phyloP scores from a whole-genome alignment of 2,329 filamentous ascomycete genomes.

The Ascochyta viciae-villosae region DNA sequence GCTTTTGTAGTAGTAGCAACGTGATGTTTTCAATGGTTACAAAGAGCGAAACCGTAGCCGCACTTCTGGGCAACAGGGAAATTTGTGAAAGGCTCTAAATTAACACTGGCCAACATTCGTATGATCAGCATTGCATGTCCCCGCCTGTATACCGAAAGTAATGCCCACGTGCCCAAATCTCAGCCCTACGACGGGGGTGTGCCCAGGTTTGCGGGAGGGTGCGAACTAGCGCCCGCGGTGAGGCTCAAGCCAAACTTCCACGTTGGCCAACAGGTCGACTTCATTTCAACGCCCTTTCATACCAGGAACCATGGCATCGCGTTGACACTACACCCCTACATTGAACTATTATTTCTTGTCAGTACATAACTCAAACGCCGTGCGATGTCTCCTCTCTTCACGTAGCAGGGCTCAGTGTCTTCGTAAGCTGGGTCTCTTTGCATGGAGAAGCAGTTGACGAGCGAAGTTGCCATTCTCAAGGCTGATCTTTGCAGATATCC shows the following conservation, averaged over 20 bases:
- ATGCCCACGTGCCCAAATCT: constrained; percentile 11
- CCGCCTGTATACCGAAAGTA: not conserved
- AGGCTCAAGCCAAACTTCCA: constrained; percentile 40
- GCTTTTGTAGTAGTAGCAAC: not conserved
- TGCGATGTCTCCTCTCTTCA: not conserved
- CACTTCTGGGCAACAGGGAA: not conserved
- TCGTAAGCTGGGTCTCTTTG: not conserved
- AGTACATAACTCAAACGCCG: not conserved
- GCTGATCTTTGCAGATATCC: not conserved
- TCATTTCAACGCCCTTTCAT: not conserved
- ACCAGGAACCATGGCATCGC: not conserved
- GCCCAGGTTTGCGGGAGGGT: constrained; percentile 12
- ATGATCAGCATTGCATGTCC: not conserved
- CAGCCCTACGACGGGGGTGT: constrained; percentile 23
- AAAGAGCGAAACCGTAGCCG: not conserved
- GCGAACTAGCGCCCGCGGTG: constrained; percentile 34
- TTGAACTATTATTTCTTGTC: not conserved
- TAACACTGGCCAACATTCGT: not conserved
- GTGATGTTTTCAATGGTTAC: not conserved
- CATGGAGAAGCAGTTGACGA: not conserved
- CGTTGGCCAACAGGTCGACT: constrained; percentile 32
- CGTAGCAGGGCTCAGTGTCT: not conserved
- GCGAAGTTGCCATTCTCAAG: not conserved
- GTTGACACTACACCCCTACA: not conserved
- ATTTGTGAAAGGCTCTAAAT: not conserved